These are phyloP conservation scores for Nicotiana sylvestris DNA, from an alignment of 257 asterid genomes.

Conservation along the genomic window DNA sequence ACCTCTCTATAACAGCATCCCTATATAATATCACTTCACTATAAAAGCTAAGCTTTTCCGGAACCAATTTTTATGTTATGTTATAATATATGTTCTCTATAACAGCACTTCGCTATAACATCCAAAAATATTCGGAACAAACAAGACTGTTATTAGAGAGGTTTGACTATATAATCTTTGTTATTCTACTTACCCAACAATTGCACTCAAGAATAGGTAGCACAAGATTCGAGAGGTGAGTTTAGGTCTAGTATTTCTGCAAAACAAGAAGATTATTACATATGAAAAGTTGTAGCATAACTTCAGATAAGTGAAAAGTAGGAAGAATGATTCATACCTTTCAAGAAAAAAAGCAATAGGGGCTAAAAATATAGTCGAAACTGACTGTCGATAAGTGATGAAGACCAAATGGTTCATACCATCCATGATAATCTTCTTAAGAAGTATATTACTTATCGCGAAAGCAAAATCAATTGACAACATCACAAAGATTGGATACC, in stretches of 20 bases:
- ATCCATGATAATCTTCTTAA: constrained; percentile 46
- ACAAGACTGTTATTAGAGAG: no score
- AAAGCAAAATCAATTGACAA: constrained; percentile 47
- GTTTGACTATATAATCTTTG: no score
- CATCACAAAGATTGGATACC: constrained; percentile 56
- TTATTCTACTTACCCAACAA: constrained; percentile 42
- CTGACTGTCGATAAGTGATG: constrained; percentile 66
- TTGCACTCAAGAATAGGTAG: constrained; percentile 61
- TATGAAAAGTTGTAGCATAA: not conserved
- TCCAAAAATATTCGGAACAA: no score
- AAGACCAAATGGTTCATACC: constrained; percentile 62
- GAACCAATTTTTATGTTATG: no score
- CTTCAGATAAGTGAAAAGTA: not conserved
- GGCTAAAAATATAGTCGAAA: constrained; percentile 53
- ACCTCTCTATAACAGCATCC: no score
- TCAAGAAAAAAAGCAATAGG: constrained; percentile 60
- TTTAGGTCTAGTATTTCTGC: constrained; percentile 70
- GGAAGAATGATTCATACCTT: constrained; percentile 30
- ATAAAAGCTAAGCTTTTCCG: no score
- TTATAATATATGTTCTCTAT: no score
- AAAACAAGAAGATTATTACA: constrained; percentile 5
- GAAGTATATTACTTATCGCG: constrained; percentile 59
- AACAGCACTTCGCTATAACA: no score
- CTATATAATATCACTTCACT: no score
- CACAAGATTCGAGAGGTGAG: constrained; percentile 41